phyloP scores from a whole-genome alignment of 2,329 filamentous ascomycete genomes.

The Bipolaris oryzae region DNA sequence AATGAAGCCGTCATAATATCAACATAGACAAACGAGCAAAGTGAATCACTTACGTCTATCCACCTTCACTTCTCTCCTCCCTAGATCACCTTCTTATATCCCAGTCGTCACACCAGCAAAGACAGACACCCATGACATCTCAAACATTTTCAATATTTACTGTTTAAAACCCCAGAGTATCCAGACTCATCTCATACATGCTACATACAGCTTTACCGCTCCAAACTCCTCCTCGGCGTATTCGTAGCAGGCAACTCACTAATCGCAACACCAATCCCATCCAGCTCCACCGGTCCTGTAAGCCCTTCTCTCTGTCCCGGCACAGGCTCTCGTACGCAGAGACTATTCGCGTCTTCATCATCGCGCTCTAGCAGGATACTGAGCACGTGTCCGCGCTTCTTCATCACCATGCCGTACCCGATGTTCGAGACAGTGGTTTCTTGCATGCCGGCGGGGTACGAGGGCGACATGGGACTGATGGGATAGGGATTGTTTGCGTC shows the following conservation, averaged over 20 bases:
- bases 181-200: neutral
- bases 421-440: constrained; percentile 10
- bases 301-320: constrained; percentile 36
- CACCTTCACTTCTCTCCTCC: too few species aligned
- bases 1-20: too few species aligned
- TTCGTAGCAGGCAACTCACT: constrained; percentile 30
- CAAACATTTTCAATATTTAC: too few species aligned
- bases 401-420: constrained; percentile 22
- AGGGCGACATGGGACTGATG: constrained; percentile 15
- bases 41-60: too few species aligned
- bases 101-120: too few species aligned
- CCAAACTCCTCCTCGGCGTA: constrained; percentile 29
- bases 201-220: constrained; percentile 1
- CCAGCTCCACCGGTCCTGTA: constrained; percentile 31
- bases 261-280: constrained; percentile 23
- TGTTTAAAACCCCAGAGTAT: too few species aligned
- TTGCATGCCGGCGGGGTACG: neutral
- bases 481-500: constrained; percentile 5
- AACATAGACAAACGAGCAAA: too few species aligned
- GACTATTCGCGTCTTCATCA: constrained; percentile 22
- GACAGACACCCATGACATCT: too few species aligned
- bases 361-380: constrained; percentile 32
- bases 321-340: constrained; percentile 27
- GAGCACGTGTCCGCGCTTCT: constrained; percentile 28
- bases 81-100: too few species aligned